Conservation (phyloP, 2,329 filamentous ascomycete genomes). For the Amauroascus niger region DNA sequence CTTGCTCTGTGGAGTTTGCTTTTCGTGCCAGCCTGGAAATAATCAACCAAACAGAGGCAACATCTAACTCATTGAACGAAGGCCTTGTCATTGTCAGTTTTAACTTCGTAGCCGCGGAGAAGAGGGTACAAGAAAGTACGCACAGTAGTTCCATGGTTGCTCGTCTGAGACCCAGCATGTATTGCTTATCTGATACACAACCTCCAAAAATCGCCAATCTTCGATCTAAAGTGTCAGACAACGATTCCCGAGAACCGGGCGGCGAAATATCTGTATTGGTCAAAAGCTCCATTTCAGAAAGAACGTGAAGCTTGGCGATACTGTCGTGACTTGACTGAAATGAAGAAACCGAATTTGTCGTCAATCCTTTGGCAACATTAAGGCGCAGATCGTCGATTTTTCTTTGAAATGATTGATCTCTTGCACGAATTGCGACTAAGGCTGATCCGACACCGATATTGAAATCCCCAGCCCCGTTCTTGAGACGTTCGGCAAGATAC, state of each 20-base stretch:
- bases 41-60: conserved; percentile 75
- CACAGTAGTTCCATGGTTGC: conserved; percentile 71
- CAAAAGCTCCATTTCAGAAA: conserved; percentile 79
- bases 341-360: conserved; percentile 65
- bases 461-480: conserved; percentile 53
- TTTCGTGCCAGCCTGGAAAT: conserved; percentile 82
- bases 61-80: conserved; percentile 59
- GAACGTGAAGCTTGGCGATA: conserved; percentile 75
- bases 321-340: conserved; percentile 74
- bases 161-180: conserved; percentile 72
- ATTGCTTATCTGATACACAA: conserved; percentile 88
- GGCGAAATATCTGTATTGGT: conserved; percentile 39
- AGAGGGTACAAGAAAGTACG: neutral
- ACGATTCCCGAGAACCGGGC: conserved; percentile 17
- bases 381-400: conserved; percentile 58
- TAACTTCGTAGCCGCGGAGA: neutral
- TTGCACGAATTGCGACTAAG: conserved; percentile 50
- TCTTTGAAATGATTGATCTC: conserved; percentile 45
- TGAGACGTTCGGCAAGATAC: conserved; percentile 44
- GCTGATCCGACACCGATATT: conserved; percentile 68
- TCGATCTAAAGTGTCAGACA: conserved; percentile 53
- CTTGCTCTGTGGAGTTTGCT: conserved; percentile 69
- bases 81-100: conserved; percentile 25
- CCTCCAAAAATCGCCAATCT: conserved; percentile 84
- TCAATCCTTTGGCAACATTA: conserved; percentile 63